Base-by-base conservation (phyloP, 78 protist genomes). In the Dictyostelium purpureum region DNA sequence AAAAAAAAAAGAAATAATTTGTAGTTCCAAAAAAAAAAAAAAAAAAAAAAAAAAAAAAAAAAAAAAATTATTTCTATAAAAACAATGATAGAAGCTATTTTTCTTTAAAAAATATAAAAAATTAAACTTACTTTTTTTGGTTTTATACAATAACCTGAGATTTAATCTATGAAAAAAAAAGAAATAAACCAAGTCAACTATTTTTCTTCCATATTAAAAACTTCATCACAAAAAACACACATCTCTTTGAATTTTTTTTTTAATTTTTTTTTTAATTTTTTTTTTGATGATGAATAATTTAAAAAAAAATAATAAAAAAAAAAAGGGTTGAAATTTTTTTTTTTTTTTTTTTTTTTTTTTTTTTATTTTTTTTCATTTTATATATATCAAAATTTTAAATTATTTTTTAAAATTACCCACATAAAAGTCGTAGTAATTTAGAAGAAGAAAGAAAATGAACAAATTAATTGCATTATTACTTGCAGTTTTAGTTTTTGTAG, bases 381-480 rank as follows among this genome's bases (percentile, higher is more conserved):
- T 70, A 70, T 42, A 42, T 70, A n/a, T n/a, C n/a, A n/a, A n/a
- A n/a, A n/a, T 24, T 56, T 19, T 56, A 18, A 19, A 56, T 56
- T 19, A 18, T 56, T 56, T 56, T 18, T 24, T 35, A 19, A 66
- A 66, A 66, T 37, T 66, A 37, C 74, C 10, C 49, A 56, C 61
- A 52, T 26, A 52, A 52, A 26, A 21, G 61, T 52, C 31, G 16
- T 26, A 57, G 28, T 57, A 28, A 57, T n/a, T 56, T 56, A 56
- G 24, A 56, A 57, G 19, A 65, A 4, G 6, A 18, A 9, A 56
- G 6, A 56, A 56, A 19, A 70, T 42, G 49, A 42, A 42, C n/a
- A 73, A 73, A 73, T 73, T 19, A 31, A 49, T 73, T 49, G 43
- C 79, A 28, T 73, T 73, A 73, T 47, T 73, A 47, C 11, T 73